phyloP scores from a whole-genome alignment of 2,329 filamentous ascomycete genomes.

The Fusarium xylarioides region DNA sequence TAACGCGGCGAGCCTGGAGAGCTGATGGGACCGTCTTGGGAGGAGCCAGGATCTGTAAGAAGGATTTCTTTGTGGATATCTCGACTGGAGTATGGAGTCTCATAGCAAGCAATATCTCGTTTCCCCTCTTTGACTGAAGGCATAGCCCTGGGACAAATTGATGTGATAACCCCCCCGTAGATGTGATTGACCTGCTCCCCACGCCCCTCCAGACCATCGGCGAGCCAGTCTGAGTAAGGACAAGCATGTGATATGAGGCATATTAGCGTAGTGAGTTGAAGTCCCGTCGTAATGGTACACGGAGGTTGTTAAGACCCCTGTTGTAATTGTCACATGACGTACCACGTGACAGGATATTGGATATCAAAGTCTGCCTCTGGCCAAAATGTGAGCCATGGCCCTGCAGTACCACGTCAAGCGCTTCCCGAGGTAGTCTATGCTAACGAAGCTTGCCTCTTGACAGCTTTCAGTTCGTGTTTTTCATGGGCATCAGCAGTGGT shows the following conservation, averaged over 20 bases:
- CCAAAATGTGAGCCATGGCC: neutral
- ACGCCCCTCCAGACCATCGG: conserved; percentile 30
- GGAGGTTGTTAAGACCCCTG: conserved; percentile 34
- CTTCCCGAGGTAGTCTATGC: no score
- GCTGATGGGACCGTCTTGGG: conserved; percentile 34
- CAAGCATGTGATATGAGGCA: conserved; percentile 35
- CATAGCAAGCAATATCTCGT: conserved; percentile 39
- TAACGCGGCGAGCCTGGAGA: conserved; percentile 31
- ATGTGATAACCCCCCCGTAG: conserved; percentile 43
- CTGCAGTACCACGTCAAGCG: neutral
- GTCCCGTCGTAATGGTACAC: conserved; percentile 3
- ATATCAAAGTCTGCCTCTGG: neutral
- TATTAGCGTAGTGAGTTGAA: conserved; percentile 24
- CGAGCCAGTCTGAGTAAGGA: conserved; percentile 17
- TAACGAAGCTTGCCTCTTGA: no score
- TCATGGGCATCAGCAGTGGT: neutral
- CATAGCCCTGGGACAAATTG: conserved; percentile 13
- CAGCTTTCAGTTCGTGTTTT: neutral
- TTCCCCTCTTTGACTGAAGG: conserved; percentile 30
- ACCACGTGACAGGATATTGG: conserved; percentile 10
- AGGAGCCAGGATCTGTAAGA: conserved; percentile 30
- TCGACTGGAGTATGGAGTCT: conserved; percentile 38
- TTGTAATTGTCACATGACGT: conserved; percentile 24
- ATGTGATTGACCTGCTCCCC: conserved; percentile 35
- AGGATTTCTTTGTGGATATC: conserved; percentile 35